These are phyloP conservation scores for Epichloe coenophiala DNA, from an alignment of 2,329 filamentous ascomycete species.

Conservation along the genomic window DNA sequence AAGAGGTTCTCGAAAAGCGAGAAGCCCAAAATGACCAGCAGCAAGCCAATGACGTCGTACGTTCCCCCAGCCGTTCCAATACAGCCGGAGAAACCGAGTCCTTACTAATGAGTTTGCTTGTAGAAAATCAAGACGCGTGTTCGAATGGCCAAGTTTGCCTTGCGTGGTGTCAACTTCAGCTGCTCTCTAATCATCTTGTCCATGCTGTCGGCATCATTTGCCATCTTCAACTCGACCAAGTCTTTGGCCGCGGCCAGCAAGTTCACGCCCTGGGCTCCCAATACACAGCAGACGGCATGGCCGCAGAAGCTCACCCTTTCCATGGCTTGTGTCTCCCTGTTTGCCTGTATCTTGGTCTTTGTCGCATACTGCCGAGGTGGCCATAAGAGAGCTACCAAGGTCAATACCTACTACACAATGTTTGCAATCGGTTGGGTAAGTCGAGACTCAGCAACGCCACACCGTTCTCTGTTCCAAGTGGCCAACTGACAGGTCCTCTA, in stretches of 20 bases:
- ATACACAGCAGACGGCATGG: slow-evolving; percentile 58
- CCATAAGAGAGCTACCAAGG: slow-evolving; percentile 79
- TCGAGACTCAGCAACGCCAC: not conserved
- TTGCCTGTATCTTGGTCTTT: slow-evolving; percentile 68
- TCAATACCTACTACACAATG: slow-evolving; percentile 87
- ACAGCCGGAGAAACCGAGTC: not conserved
- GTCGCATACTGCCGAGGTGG: slow-evolving; percentile 79
- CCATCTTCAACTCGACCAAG: slow-evolving; percentile 85
- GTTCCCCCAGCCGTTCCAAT: slow-evolving; percentile 22
- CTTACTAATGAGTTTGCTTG: slow-evolving; percentile 10
- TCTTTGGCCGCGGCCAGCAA: slow-evolving; percentile 60
- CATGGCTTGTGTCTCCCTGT: slow-evolving; percentile 68
- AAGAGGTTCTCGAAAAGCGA: slow-evolving; percentile 73
- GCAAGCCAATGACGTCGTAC: slow-evolving; percentile 76
- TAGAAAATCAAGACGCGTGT: slow-evolving; percentile 90
- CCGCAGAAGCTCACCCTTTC: slow-evolving; percentile 73
- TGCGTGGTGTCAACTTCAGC: slow-evolving; percentile 93
- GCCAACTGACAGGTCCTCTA: slow-evolving; percentile 4
- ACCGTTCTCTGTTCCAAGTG: too few relatives aligned
- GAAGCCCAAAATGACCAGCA: slow-evolving; percentile 73
- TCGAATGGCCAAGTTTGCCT: slow-evolving; percentile 82
- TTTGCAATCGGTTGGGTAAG: slow-evolving; percentile 70
- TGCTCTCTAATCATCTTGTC: slow-evolving; percentile 90
- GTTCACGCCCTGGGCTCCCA: slow-evolving; percentile 70
- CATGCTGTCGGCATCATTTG: slow-evolving; percentile 77